Percentiles rank a stretch among this genome's conserved stretches.
phyloP scores from a whole-genome alignment of 2,329 filamentous ascomycete species.

The Fusarium luffae region DNA sequence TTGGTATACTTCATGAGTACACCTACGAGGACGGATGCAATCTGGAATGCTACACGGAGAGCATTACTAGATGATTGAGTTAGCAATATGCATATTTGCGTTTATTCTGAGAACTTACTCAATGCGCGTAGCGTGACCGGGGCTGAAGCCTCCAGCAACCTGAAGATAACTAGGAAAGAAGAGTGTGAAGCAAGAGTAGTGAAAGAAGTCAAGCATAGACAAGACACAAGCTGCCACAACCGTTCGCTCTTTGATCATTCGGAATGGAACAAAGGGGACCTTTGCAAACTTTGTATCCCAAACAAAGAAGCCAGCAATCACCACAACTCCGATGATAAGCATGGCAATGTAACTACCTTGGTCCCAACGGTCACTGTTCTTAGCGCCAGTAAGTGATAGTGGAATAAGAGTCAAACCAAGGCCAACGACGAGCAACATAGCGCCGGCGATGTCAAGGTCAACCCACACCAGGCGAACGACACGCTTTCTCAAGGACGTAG shows the following conservation, averaged over 20 bases:
- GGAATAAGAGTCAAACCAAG: slow-evolving; percentile 51
- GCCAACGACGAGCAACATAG: slow-evolving; percentile 48
- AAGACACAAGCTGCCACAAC: slow-evolving; percentile 53
- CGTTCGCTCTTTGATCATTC: slow-evolving; percentile 53
- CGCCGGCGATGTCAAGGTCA: slow-evolving; percentile 51
- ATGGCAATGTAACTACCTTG: slow-evolving; percentile 52
- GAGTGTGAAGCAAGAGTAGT: slow-evolving; percentile 53
- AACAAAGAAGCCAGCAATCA: slow-evolving; percentile 45
- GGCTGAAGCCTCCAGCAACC: slow-evolving; percentile 51
- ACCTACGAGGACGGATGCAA: slow-evolving; percentile 50
- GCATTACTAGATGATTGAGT: slow-evolving; percentile 37
- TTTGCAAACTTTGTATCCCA: slow-evolving; percentile 54
- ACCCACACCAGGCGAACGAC: slow-evolving; percentile 42
- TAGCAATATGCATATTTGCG: rapidly evolving
- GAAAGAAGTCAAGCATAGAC: slow-evolving; percentile 52
- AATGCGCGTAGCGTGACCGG: slow-evolving; percentile 52
- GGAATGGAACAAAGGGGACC: slow-evolving; percentile 53
- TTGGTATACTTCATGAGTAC: slow-evolving; percentile 53
- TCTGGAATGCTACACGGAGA: slow-evolving; percentile 51
- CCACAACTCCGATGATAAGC: slow-evolving; percentile 45
- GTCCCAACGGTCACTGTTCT: slow-evolving; percentile 48
- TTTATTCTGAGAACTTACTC: slow-evolving; percentile 34
- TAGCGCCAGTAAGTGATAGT: slow-evolving; percentile 52
- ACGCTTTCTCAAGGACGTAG: slow-evolving; percentile 36
- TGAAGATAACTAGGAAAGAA: slow-evolving; percentile 56